These are phyloP conservation scores for Solanum medicagineum DNA, from an alignment of 257 asterid species.

Conservation along the genomic window DNA sequence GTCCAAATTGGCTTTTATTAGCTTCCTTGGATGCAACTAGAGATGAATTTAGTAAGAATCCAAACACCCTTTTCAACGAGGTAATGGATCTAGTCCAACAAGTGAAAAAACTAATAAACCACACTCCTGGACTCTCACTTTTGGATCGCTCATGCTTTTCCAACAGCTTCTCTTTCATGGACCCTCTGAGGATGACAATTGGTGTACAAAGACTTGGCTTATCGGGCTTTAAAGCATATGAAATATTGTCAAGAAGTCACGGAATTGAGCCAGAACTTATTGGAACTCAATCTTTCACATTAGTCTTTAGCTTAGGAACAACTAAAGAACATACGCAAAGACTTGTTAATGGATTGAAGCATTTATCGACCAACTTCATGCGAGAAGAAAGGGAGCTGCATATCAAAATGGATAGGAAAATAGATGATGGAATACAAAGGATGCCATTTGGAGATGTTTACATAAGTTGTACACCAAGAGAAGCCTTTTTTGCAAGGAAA, in stretches of 20 bases:
- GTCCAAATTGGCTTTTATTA: too few relatives aligned
- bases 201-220: constrained; percentile 38
- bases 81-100: constrained; percentile 44
- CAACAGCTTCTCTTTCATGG: constrained; percentile 23
- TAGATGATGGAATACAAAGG: neutral
- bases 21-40: constrained; percentile 77
- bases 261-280: constrained; percentile 57
- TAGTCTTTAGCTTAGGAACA: constrained; percentile 62
- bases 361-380: constrained; percentile 22
- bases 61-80: constrained; percentile 19
- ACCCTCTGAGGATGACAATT: constrained; percentile 55
- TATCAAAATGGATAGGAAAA: neutral
- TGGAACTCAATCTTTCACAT: constrained; percentile 53
- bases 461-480: constrained; percentile 58
- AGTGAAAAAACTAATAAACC: constrained; percentile 24
- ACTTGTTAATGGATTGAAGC: constrained; percentile 43
- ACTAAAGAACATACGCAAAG: constrained; percentile 44
- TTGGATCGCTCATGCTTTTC: constrained; percentile 23
- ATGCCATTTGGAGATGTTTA: constrained; percentile 13
- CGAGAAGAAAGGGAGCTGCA: neutral
- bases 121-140: constrained; percentile 31
- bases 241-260: constrained; percentile 33
- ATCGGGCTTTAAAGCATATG: constrained; percentile 58
- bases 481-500: constrained; percentile 58
- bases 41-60: constrained; percentile 42